A percentile compares a stretch with the other conserved stretches of the same genome.
Evolutionary conservation across 2,329 filamentous ascomycete genomes (phyloP).

Genomic region (Zymoseptoria brevis): DNA sequence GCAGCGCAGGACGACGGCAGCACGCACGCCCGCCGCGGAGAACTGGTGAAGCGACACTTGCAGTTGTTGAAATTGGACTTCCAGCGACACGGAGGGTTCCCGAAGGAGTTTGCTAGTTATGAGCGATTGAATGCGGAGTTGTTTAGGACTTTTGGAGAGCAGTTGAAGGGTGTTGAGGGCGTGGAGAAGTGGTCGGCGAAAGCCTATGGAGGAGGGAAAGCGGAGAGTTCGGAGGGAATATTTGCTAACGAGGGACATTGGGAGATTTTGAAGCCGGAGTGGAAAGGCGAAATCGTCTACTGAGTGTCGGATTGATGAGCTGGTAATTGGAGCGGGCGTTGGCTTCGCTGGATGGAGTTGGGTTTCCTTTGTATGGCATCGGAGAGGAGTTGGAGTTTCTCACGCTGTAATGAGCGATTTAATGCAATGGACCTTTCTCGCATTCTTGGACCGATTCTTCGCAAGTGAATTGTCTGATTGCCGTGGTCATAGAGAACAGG

Average conservation of each 20-base stretch:
- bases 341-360: neutral
- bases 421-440: too few relatives aligned
- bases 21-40: constrained; percentile 21
- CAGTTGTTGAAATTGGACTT: constrained; percentile 33
- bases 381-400: neutral
- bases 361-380: neutral
- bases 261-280: constrained; percentile 17
- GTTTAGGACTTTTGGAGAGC: constrained; percentile 33
- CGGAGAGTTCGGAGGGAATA: constrained; percentile 33
- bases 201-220: constrained; percentile 40
- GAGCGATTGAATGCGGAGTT: constrained; percentile 40
- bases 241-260: constrained; percentile 29
- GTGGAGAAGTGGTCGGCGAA: constrained; percentile 44
- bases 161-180: constrained; percentile 37
- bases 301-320: neutral
- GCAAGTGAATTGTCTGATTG: too few relatives aligned
- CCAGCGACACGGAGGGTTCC: constrained; percentile 38
- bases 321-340: too few relatives aligned
- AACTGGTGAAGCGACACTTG: constrained; percentile 31
- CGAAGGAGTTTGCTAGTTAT: constrained; percentile 43
- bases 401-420: neutral
- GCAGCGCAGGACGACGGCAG: constrained; percentile 7
- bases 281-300: neutral
- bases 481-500: too few relatives aligned
- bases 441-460: too few relatives aligned